Evolutionary conservation across 371 early-diverging fungal genomes (phyloP), one percentile per base, ranked within the genome.

Genomic region (Mortierella polycephala): DNA sequence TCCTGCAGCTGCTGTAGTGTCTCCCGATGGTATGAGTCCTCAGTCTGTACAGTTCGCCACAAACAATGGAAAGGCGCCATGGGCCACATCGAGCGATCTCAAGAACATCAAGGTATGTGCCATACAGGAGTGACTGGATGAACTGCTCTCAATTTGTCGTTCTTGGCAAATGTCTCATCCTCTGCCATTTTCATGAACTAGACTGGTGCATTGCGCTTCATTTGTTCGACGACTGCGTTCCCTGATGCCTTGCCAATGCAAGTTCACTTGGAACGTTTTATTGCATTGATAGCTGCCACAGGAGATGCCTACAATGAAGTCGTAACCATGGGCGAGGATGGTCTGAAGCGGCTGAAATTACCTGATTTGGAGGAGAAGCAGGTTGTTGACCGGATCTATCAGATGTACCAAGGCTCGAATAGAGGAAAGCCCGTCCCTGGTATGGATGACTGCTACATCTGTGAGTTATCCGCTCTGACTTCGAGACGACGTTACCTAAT

Each of bases 291-390:
- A 21, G 86, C 83, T 13, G 93, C 90, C 45, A 77, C 88, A 1
- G 87, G 88, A 57, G 94, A 94, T 75, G 67, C 89, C 0, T 87
- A 90, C 61, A 86, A 91, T 69, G 89, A 92, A 55, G 88, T 92
- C 1, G 71, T 85, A 2, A 81, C 85, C n/a, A 86, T 86, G 39
- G 90, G 92, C 42, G 94, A 95, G 61, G 92, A 93, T 69, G 95
- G 91, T 8, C 61, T 94, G 53, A 85, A 87, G 55, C 81, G 87
- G 14, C 62, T 71, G 52, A 80, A 75, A 7, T 86, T 85, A 61
- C 90, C 91, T 8, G 88, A 93, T 76, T 74, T 93, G 61, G 92
- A 91, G 60, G 81, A 89, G 52, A 60, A 62, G 8, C 44, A 53
- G 7, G 81, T 88, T 7, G 85, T 94, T 6, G 79, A 84, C 53